A percentile compares a stretch with the other conserved stretches of the same genome.
phyloP scores from a whole-genome alignment of 2,329 filamentous ascomycete genomes.

The Trichoderma koningiopsis region DNA sequence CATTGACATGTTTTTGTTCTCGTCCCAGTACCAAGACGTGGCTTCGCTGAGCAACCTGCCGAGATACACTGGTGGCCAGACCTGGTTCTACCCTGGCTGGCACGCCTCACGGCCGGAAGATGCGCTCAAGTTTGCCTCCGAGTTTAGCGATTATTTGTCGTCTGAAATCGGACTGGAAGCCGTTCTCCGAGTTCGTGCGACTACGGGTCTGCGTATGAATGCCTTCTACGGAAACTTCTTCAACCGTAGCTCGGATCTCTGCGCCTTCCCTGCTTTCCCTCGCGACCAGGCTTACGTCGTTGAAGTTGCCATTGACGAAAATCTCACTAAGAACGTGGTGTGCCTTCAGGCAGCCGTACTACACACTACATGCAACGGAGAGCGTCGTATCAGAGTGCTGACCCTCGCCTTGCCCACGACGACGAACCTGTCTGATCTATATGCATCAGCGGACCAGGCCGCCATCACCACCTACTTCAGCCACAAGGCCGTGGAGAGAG shows the following conservation, averaged over 20 bases:
- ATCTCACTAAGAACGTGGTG: conserved; percentile 83
- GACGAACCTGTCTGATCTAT: conserved; percentile 84
- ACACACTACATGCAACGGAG: conserved; percentile 96
- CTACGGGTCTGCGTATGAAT: conserved; percentile 92
- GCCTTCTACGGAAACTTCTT: conserved; percentile 99
- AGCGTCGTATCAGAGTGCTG: conserved; percentile 91
- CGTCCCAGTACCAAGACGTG: conserved; percentile 94
- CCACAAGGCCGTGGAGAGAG: conserved; percentile 94
- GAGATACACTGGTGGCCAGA: conserved; percentile 94
- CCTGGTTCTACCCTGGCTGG: conserved; percentile 98
- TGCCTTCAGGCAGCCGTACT: conserved; percentile 93
- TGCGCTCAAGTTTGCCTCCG: conserved; percentile 94
- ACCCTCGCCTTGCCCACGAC: conserved; percentile 93
- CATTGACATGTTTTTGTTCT: conserved; percentile 97
- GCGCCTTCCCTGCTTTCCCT: conserved; percentile 96
- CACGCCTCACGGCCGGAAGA: conserved; percentile 92
- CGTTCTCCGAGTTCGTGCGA: conserved; percentile 91
- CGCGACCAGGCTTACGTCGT: conserved; percentile 97
- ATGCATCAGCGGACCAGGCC: conserved; percentile 91
- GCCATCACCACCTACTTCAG: conserved; percentile 93
- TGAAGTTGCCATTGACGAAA: conserved; percentile 97
- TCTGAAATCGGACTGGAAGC: conserved; percentile 95
- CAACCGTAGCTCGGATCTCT: conserved; percentile 95
- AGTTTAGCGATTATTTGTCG: conserved; percentile 96
- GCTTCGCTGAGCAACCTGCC: conserved; percentile 94